Conservation (phyloP, 345 rosid species). For the Eucalyptus sp. region DNA sequence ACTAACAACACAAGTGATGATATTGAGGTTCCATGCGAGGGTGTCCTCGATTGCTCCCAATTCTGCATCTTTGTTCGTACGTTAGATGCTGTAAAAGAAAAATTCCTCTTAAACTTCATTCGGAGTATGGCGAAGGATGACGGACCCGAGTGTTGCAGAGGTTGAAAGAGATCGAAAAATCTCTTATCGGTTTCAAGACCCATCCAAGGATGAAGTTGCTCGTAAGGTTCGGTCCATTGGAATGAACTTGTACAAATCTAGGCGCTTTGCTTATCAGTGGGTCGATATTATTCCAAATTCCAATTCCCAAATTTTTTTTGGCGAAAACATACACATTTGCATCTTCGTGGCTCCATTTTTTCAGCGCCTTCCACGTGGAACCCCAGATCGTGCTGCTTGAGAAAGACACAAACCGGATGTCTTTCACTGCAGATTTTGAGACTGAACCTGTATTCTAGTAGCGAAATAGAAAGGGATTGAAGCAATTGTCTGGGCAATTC, state of each 20-base stretch:
- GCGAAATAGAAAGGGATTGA: too few relatives aligned
- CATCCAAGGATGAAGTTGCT: conserved; percentile 36
- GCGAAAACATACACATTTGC: too few relatives aligned
- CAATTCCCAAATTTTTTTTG: too few relatives aligned
- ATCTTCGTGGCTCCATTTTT: too few relatives aligned
- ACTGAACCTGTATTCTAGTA: too few relatives aligned
- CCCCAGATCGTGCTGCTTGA: too few relatives aligned
- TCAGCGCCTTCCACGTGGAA: too few relatives aligned
- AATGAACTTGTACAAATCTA: conserved; percentile 54
- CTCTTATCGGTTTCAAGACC: too few relatives aligned
- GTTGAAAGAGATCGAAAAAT: conserved; percentile 18
- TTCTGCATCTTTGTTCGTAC: conserved; percentile 41
- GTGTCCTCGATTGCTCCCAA: conserved; percentile 64
- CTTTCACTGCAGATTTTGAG: too few relatives aligned
- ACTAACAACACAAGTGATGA: conserved; percentile 12
- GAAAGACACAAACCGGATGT: too few relatives aligned
- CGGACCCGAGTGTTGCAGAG: accelerated
- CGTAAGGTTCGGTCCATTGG: conserved; percentile 69
- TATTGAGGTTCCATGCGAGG: conserved; percentile 80
- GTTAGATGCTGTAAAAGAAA: conserved; percentile 50
- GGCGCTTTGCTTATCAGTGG: conserved; percentile 22
- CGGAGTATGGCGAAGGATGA: conserved; percentile 12
- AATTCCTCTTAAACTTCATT: conserved; percentile 40
- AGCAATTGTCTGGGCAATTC: too few relatives aligned
- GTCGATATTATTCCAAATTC: too few relatives aligned